phyloP scores from a whole-genome alignment of 2,329 filamentous ascomycete species.

The Dichotomopilus funicola region DNA sequence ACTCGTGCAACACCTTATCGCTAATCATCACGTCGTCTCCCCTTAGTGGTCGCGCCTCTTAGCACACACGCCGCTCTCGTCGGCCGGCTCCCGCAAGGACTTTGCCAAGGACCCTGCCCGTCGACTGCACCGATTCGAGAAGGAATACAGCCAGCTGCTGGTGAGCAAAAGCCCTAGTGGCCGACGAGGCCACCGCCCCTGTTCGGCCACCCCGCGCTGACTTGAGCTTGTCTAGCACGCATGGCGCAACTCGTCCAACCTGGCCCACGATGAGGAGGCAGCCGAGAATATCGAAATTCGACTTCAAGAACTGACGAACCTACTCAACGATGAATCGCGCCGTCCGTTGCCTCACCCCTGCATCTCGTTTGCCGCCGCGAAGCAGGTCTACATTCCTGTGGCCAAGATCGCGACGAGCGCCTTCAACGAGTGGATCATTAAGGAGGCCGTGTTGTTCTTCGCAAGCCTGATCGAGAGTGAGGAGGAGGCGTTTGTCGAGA shows the following conservation, averaged over 20 bases:
- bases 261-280: constrained; percentile 53
- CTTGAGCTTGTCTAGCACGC: constrained; percentile 36
- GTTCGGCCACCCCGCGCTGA: constrained; percentile 2
- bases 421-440: constrained; percentile 78
- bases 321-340: constrained; percentile 84
- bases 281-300: constrained; percentile 57
- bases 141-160: constrained; percentile 57
- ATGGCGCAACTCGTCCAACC: constrained; percentile 57
- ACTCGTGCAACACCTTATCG: too few relatives aligned
- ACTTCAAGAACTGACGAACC: constrained; percentile 58
- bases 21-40: background rate
- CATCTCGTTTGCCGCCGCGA: constrained; percentile 75
- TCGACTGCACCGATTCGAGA: constrained; percentile 60
- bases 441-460: constrained; percentile 79
- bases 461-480: constrained; percentile 92
- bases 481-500: constrained; percentile 90
- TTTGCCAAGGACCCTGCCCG: constrained; percentile 56
- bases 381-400: constrained; percentile 84
- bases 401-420: constrained; percentile 82
- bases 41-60: constrained; percentile 60
- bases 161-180: constrained; percentile 33
- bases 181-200: background rate
- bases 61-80: constrained; percentile 53
- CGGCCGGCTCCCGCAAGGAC: constrained; percentile 50
- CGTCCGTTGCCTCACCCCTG: constrained; percentile 86